Conservation (phyloP, 257 asterid species). For the Pogostemon cablin region DNA sequence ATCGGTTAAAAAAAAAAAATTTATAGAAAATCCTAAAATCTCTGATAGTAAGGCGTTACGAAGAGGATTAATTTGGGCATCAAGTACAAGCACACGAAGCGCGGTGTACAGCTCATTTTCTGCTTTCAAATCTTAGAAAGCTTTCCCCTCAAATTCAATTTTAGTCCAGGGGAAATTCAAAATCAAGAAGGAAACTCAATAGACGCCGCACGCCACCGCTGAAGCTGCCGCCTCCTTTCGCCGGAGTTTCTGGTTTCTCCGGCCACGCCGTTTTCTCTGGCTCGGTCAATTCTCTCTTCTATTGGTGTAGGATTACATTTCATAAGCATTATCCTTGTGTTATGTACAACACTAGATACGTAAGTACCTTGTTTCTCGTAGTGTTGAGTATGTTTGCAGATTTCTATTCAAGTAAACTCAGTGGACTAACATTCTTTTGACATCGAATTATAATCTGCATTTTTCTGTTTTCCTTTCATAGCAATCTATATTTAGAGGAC, state of each 20-base stretch:
- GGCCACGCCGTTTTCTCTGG: slow-evolving; percentile 26
- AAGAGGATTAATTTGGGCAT: background rate
- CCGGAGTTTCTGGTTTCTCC: slow-evolving; percentile 32
- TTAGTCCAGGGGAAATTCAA: slow-evolving; percentile 24
- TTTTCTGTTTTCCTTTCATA: background rate
- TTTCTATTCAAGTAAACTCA: slow-evolving; percentile 2
- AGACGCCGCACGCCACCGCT: slow-evolving; percentile 28
- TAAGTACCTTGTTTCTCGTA: background rate
- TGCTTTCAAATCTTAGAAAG: slow-evolving; percentile 35
- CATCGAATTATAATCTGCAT: slow-evolving; percentile 13
- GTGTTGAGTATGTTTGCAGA: slow-evolving; percentile 20
- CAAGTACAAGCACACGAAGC: slow-evolving; percentile 37
- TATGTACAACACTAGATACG: background rate
- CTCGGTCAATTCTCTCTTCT: slow-evolving; percentile 26
- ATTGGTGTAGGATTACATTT: slow-evolving; percentile 19
- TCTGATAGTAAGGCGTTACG: background rate
- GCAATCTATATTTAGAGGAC: slow-evolving; percentile 8
- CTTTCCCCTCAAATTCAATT: slow-evolving; percentile 36
- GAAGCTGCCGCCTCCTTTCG: slow-evolving; percentile 32
- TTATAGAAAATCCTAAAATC: no score
- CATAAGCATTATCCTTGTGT: slow-evolving; percentile 9
- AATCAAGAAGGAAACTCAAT: slow-evolving; percentile 18
- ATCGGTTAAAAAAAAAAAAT: no score
- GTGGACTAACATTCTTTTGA: slow-evolving; percentile 18
- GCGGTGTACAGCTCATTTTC: slow-evolving; percentile 33